Conservation (phyloP, 441 rosid genomes). For the Syzygium malaccense region DNA sequence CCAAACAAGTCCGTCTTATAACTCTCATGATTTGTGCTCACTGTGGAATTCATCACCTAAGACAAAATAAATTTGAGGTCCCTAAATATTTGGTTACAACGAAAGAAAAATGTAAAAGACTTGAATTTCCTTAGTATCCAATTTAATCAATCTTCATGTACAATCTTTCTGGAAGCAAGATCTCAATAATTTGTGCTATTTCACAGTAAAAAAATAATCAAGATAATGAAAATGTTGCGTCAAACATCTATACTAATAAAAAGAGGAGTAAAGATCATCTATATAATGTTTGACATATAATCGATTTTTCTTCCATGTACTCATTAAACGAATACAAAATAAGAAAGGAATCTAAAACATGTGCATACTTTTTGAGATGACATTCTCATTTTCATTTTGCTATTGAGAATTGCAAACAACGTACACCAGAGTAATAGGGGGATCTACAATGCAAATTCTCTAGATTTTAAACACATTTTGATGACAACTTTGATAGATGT, state of each 20-base stretch:
- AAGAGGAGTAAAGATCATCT: background rate
- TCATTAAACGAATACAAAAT: background rate
- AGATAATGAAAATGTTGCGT: background rate
- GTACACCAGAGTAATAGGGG: background rate
- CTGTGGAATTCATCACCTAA: background rate
- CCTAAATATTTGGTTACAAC: background rate
- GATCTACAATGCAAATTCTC: background rate
- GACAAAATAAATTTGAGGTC: background rate
- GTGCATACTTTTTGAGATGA: background rate
- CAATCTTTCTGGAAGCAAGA: background rate
- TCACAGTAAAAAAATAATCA: background rate
- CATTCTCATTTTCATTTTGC: background rate
- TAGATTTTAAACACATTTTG: background rate
- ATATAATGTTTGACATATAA: too few species aligned
- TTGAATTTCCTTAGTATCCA: background rate
- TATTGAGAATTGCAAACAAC: background rate
- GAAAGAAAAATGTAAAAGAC: background rate
- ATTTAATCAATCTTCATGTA: background rate
- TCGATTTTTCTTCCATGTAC: background rate
- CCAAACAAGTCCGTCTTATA: background rate
- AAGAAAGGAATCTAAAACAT: background rate
- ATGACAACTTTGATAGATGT: background rate
- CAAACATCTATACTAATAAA: background rate
- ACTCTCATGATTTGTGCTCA: background rate
- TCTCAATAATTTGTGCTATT: background rate